Base-by-base conservation (phyloP, 2,329 filamentous ascomycete genomes). In the Pestalotiopsis sp. region DNA sequence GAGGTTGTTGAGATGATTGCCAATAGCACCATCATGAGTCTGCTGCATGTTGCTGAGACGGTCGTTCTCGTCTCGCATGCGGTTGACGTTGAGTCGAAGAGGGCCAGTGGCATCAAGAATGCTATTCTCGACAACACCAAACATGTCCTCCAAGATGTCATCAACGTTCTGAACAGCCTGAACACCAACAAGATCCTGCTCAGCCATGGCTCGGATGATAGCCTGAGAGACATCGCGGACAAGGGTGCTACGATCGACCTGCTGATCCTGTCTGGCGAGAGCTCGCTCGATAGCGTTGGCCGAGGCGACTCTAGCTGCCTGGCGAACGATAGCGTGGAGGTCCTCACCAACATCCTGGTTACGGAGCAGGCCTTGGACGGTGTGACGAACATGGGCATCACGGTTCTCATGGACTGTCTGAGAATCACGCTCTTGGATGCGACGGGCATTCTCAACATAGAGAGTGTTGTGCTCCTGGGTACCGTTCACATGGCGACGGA, bases 391-490 rank as follows among this genome's bases (percentile, higher is more conserved):
- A 6, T 73, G 76, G 20, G 71, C 57, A 0, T 73, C 68, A 3
- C 74, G 73, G 58, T 69, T 69, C 12, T 70, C 27, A 27, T 76
- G 65, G 66, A 70, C 23, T 55, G 74, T 27, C 71, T 71, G 52
- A 25, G 75, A 71, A 69, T 83, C 80, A 2, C 82, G 81, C 20
- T 79, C 76, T 3, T 73, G 72, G 60, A 83, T 82, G 4, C 72
- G 72, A 3, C 77, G 77, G 3, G 77, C 71, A 17, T 82, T 77
- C 23, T 80, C 74, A 11, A 81, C 73, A 0, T 72, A 74, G 0
- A 81, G 62, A 0, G 72, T 39, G 0, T 70, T 71, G 57, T 79
- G 79, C 0, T 72, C 62, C 1, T 74, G 62, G 0, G 71, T 57
- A 3, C 74, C 25, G 4, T 27, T 2, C 2, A 27, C 25, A 27